phyloP scores from a whole-genome alignment of 805 yeast genomes.

The Candida chauliodis region DNA sequence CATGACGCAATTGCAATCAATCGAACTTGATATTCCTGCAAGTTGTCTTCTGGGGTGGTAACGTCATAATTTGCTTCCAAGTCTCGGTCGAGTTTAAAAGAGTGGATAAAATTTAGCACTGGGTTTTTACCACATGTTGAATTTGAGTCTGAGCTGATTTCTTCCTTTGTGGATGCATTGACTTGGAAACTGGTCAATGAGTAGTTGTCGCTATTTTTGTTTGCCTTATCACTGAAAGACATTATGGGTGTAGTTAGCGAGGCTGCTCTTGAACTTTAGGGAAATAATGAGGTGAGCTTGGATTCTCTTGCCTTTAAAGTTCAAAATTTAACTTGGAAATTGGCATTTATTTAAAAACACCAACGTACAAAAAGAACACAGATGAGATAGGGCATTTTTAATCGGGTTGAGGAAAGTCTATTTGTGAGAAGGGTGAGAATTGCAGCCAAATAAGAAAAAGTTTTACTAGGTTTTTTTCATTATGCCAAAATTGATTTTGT shows the following conservation, averaged over 20 bases:
- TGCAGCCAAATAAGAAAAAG: conserved; percentile 4
- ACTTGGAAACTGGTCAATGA: conserved; percentile 10
- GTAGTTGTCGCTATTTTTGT: conserved; percentile 10
- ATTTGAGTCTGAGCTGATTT: not conserved
- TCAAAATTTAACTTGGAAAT: not conserved
- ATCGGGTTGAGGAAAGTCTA: too few species aligned
- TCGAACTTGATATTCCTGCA: conserved; percentile 11
- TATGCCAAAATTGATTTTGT: not conserved
- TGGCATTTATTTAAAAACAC: not conserved
- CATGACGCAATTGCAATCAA: conserved; percentile 19
- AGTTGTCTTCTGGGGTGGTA: conserved; percentile 9
- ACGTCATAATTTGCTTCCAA: conserved; percentile 10
- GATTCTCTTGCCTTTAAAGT: conserved; percentile 6
- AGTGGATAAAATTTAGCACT: conserved; percentile 5
- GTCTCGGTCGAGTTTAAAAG: conserved; percentile 9
- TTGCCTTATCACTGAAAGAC: conserved; percentile 4
- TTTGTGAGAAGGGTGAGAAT: too few species aligned
- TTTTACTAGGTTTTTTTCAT: not conserved
- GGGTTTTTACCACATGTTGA: not conserved
- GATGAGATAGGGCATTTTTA: conserved; percentile 2
- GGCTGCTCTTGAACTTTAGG: conserved; percentile 5
- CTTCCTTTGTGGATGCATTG: conserved; percentile 3
- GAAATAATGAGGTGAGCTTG: not conserved
- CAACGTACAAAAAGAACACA: too few species aligned
- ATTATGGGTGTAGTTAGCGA: too few species aligned